Evolutionary conservation across 257 asterid species (phyloP), one percentile per base, ranked within the genome.

Genomic region (Solanum ossicruentum): DNA sequence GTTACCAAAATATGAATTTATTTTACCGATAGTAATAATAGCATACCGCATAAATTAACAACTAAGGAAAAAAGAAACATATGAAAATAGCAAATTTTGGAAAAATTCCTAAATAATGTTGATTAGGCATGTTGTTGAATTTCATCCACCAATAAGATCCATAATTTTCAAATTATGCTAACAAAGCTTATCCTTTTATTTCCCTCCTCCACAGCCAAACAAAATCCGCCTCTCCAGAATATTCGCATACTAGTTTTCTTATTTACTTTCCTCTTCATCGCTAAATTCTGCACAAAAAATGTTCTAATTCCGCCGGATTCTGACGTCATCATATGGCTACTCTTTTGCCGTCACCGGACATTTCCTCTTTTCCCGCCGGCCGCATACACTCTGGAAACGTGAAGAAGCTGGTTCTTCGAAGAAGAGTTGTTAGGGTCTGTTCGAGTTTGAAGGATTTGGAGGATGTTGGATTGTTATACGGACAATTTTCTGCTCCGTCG

Each of bases 371-470:
- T 54, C 65, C 82, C 47, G 28, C 82, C 80, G 73, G 86, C 12
- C 47, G 73, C 9, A 7, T 49, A 43, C 12, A 28, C 26, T 6
- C 26, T 86, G 87, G 15, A 54, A 72, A n/a, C 17, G 52, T 28
- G 54, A 77, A 79, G 26, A 80, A 26, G 47, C 10, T 57, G 17
- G 61, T 26, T 3, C 15, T 84, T 13, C 69, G 78, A 10, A 70
- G 78, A 88, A 88, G 69, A 90, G 92, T 60, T 98, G 75, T 93
- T 69, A 85, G 84, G 52, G 91, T 90, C 49, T 86, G 90, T 78
- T 87, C 92, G 45, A 86, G 90, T 32, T 89, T 93, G 28, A 91
- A 88, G 89, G 92, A 90, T 88, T 89, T 93, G 90, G 93, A 95
- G 41, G 89, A 87, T 86, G 93, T 85, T 93, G 92, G 51, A 87